These are phyloP conservation scores for Globisporangium emineosum DNA, from an alignment of 352 stramenopile species.

Conservation along the genomic window DNA sequence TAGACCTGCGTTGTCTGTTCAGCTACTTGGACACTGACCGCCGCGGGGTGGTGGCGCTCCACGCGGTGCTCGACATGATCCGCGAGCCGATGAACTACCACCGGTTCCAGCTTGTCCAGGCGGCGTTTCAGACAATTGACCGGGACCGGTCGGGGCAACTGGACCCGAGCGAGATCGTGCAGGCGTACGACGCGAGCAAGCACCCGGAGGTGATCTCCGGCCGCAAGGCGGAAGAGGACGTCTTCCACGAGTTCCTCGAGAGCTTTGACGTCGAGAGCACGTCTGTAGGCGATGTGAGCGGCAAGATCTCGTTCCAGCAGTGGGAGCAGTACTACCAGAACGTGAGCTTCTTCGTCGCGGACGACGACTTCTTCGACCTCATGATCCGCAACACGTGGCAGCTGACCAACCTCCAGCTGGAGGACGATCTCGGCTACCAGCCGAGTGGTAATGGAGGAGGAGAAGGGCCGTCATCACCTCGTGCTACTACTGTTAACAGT, in stretches of 20 bases:
- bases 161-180: slow-evolving; percentile 61
- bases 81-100: slow-evolving; percentile 72
- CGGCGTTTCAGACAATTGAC: slow-evolving; percentile 80
- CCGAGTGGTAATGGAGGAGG: background rate
- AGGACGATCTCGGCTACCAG: background rate
- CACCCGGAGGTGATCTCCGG: slow-evolving; percentile 84
- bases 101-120: slow-evolving; percentile 62
- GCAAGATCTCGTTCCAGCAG: slow-evolving; percentile 52
- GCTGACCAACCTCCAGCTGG: slow-evolving; percentile 37
- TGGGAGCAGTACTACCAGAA: slow-evolving; percentile 89
- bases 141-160: slow-evolving; percentile 35
- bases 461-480: too few species aligned
- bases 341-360: too few species aligned
- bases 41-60: slow-evolving; percentile 61
- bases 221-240: slow-evolving; percentile 70
- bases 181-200: slow-evolving; percentile 75
- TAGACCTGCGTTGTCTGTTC: slow-evolving; percentile 74
- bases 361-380: slow-evolving; percentile 84
- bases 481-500: background rate
- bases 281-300: too few species aligned
- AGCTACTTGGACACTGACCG: slow-evolving; percentile 74
- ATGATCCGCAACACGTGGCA: slow-evolving; percentile 86
- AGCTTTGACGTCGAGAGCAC: slow-evolving; percentile 70
- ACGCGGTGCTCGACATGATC: slow-evolving; percentile 82
- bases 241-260: slow-evolving; percentile 81